phyloP scores from a whole-genome alignment of 331 rosid genomes.

The Acacia concinna region DNA sequence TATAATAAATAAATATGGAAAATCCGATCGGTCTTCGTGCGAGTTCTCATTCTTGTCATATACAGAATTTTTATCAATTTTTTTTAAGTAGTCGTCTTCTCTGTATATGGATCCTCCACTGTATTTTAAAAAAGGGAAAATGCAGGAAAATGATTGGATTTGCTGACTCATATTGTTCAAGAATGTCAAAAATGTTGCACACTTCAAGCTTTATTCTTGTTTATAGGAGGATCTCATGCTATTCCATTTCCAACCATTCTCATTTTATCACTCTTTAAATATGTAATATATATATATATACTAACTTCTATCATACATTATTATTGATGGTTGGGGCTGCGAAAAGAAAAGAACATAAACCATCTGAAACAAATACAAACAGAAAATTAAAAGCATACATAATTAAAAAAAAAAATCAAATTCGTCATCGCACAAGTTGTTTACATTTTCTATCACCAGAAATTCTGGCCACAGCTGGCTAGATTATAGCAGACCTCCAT shows the following conservation, averaged over 20 bases:
- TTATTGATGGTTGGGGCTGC: not conserved
- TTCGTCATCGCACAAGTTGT: not conserved
- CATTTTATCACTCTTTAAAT: not conserved
- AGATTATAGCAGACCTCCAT: not conserved
- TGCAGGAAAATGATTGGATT: not conserved
- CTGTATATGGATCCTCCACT: constrained; percentile 1
- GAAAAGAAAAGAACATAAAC: not conserved
- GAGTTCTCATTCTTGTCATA: not conserved
- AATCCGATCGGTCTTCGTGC: not conserved
- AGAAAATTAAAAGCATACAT: not conserved
- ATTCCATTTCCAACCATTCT: not conserved
- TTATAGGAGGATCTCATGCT: not conserved
- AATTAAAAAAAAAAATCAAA: not conserved
- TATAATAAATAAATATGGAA: not conserved
- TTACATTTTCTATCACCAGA: not conserved
- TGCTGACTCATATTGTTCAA: not conserved
- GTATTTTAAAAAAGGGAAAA: not conserved
- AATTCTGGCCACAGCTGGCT: not conserved
- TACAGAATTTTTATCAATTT: too few species aligned
- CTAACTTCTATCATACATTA: not conserved
- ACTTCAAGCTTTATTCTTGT: constrained; percentile 1
- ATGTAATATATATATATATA: not conserved
- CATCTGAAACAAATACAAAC: not conserved
- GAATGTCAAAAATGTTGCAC: constrained; percentile 8
- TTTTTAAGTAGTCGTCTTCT: too few species aligned